A percentile compares a stretch with the other conserved stretches of the same genome.
These are phyloP conservation scores for Parastagonospora avenae DNA, from an alignment of 2,329 filamentous ascomycete species.

Conservation along the genomic window DNA sequence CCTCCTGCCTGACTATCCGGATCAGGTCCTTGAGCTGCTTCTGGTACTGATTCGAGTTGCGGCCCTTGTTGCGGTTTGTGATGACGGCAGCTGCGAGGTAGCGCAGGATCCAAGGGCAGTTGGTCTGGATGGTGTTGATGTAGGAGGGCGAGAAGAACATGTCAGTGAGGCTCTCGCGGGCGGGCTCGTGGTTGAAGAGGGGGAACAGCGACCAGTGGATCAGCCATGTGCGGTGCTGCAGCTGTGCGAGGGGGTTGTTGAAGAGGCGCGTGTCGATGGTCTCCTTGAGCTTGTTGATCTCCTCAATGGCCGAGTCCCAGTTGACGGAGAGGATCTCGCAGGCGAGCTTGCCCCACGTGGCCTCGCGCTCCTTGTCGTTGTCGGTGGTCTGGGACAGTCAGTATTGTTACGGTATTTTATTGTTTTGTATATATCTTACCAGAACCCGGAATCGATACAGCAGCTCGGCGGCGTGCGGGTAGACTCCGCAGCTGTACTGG, in stretches of 20 bases:
- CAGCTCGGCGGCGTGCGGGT: conserved; percentile 85
- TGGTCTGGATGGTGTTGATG: conserved; percentile 99
- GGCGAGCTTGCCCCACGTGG: conserved; percentile 97
- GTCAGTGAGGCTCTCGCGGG: conserved; percentile 88
- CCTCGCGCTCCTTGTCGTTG: conserved; percentile 94
- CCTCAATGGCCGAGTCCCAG: conserved; percentile 83
- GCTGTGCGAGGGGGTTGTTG: conserved; percentile 93
- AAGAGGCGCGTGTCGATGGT: conserved; percentile 93
- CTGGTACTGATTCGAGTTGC: conserved; percentile 89
- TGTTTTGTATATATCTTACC: conserved; percentile 28
- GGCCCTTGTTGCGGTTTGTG: conserved; percentile 72
- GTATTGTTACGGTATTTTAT: conserved; percentile 1
- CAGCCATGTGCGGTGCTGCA: conserved; percentile 95
- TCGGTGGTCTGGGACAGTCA: conserved; percentile 71
- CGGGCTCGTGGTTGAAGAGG: conserved; percentile 95
- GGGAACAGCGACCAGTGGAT: conserved; percentile 99
- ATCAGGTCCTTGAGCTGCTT: conserved; percentile 98
- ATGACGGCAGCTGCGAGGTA: conserved; percentile 95
- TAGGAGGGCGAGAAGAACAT: conserved; percentile 96
- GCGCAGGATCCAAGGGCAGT: conserved; percentile 93
- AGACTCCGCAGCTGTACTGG: conserved; percentile 97
- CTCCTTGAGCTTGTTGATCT: conserved; percentile 68
- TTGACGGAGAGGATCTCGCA: conserved; percentile 93
- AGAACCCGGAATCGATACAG: conserved; percentile 98
- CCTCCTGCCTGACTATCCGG: conserved; percentile 93